A percentile compares a stretch with the other conserved stretches of the same genome.
Conservation (phyloP, 2,329 filamentous ascomycete species). For the Calonectria crousiana region DNA sequence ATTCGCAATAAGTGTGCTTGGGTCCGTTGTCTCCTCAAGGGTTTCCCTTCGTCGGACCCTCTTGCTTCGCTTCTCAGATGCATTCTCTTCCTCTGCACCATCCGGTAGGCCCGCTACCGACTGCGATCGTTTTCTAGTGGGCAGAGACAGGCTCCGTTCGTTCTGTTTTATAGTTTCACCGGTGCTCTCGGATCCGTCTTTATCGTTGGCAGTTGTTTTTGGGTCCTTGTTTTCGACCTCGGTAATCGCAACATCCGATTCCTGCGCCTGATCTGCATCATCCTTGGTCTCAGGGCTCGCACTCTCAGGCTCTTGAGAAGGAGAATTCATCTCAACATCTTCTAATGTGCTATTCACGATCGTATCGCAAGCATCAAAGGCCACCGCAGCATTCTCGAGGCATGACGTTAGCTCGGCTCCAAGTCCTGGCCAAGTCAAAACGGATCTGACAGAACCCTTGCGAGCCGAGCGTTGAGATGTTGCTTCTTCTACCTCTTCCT, state of each 20-base stretch:
- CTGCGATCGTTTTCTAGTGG: slow-evolving; percentile 71
- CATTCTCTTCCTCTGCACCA: slow-evolving; percentile 67
- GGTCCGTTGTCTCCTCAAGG: slow-evolving; percentile 66
- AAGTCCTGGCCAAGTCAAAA: slow-evolving; percentile 50
- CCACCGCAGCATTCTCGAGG: slow-evolving; percentile 43
- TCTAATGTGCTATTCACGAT: slow-evolving; percentile 43
- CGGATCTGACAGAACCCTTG: slow-evolving; percentile 27
- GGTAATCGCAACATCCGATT: slow-evolving; percentile 5
- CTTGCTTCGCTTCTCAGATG: slow-evolving; percentile 73
- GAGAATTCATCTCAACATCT: slow-evolving; percentile 41
- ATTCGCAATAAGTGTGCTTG: slow-evolving; percentile 63
- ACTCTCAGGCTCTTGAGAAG: slow-evolving; percentile 31
- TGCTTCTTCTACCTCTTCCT: slow-evolving; percentile 36
- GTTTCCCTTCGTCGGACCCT: slow-evolving; percentile 70
- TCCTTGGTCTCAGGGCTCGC: slow-evolving; percentile 25
- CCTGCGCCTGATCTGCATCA: slow-evolving; percentile 20
- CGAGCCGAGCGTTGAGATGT: slow-evolving; percentile 28
- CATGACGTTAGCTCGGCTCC: slow-evolving; percentile 50
- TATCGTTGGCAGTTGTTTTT: slow-evolving; percentile 35
- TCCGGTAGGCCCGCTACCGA: slow-evolving; percentile 71
- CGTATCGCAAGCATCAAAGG: slow-evolving; percentile 47
- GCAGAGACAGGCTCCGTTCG: slow-evolving; percentile 53
- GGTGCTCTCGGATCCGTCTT: slow-evolving; percentile 35
- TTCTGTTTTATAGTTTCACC: slow-evolving; percentile 49
- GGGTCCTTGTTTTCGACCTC: slow-evolving; percentile 16